These are phyloP conservation scores for Phoma sp. DNA, from an alignment of 2,329 filamentous ascomycete genomes.

Conservation along the genomic window DNA sequence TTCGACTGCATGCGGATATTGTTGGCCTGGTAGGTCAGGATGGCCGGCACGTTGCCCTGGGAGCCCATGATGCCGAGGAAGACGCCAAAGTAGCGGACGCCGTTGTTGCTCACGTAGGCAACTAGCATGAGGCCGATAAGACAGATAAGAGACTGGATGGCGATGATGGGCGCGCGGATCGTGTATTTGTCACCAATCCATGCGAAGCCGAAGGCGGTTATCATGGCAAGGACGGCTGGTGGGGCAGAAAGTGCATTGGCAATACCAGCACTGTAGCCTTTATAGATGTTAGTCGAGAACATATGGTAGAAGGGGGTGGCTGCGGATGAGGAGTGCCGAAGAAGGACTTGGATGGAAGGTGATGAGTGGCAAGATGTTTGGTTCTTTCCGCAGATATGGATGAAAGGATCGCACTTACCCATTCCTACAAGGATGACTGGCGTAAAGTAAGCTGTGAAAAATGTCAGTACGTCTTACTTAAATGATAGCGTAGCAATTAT, in stretches of 20 bases:
- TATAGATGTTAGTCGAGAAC: too few relatives aligned
- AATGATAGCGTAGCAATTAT: too few relatives aligned
- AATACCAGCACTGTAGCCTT: conserved; percentile 20
- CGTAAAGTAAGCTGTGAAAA: conserved; percentile 25
- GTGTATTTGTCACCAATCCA: conserved; percentile 36
- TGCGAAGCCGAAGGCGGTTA: conserved; percentile 32
- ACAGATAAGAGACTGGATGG: conserved; percentile 24
- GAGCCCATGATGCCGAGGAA: conserved; percentile 33
- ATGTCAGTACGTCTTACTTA: too few relatives aligned
- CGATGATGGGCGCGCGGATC: conserved; percentile 32
- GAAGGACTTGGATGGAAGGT: too few relatives aligned
- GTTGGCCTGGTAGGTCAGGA: conserved; percentile 37
- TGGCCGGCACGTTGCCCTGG: conserved; percentile 28
- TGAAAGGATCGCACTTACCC: background rate
- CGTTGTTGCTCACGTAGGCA: conserved; percentile 29
- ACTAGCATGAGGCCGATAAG: conserved; percentile 35
- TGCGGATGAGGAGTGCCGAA: too few relatives aligned
- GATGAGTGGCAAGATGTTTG: too few relatives aligned
- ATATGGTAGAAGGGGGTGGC: too few relatives aligned
- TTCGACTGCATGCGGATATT: conserved; percentile 33
- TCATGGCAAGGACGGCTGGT: conserved; percentile 29
- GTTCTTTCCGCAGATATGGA: too few relatives aligned
- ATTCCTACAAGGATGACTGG: conserved; percentile 34
- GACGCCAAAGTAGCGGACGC: conserved; percentile 33
- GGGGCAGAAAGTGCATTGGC: conserved; percentile 33